Evolutionary conservation across 208 protist species (phyloP).

Genomic region (Acanthamoeba sp.): DNA sequence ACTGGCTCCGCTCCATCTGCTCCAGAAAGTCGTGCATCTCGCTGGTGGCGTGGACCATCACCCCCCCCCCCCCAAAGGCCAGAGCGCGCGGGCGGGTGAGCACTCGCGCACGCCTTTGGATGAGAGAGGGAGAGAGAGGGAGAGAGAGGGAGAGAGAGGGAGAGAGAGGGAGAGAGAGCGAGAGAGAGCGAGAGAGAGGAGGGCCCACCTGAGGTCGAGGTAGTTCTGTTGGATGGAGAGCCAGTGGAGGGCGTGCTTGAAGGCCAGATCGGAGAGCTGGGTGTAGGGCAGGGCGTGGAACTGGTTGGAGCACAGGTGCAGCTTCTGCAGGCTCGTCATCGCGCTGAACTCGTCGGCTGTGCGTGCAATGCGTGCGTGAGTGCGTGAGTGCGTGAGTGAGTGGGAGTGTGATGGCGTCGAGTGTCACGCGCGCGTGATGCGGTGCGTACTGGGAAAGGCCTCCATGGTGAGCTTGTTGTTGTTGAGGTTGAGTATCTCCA

Average conservation of each 20-base stretch:
- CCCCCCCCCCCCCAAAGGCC: too few relatives aligned
- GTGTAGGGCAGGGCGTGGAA: not conserved
- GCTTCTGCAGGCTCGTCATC: conserved; percentile 1
- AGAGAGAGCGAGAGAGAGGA: not conserved
- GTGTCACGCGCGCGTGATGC: too few relatives aligned
- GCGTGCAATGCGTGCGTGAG: too few relatives aligned
- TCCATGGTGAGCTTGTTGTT: conserved; percentile 3
- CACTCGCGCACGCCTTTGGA: too few relatives aligned
- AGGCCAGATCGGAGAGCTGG: not conserved
- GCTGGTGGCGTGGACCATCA: not conserved
- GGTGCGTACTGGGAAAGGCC: not conserved
- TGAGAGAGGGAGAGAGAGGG: too few relatives aligned
- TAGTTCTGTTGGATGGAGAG: not conserved
- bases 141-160: too few relatives aligned
- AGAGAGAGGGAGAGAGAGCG: too few relatives aligned
- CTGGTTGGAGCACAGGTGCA: not conserved
- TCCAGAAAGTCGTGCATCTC: not conserved
- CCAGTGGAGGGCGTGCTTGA: not conserved
- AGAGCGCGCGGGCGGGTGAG: too few relatives aligned
- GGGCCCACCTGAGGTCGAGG: not conserved
- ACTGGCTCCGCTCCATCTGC: not conserved
- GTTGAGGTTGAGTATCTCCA: not conserved
- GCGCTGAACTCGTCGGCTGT: not conserved
- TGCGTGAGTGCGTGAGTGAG: too few relatives aligned
- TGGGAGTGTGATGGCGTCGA: too few relatives aligned